These are phyloP conservation scores for Coleophoma crateriformis DNA, from an alignment of 2,329 filamentous ascomycete species.

Conservation along the genomic window DNA sequence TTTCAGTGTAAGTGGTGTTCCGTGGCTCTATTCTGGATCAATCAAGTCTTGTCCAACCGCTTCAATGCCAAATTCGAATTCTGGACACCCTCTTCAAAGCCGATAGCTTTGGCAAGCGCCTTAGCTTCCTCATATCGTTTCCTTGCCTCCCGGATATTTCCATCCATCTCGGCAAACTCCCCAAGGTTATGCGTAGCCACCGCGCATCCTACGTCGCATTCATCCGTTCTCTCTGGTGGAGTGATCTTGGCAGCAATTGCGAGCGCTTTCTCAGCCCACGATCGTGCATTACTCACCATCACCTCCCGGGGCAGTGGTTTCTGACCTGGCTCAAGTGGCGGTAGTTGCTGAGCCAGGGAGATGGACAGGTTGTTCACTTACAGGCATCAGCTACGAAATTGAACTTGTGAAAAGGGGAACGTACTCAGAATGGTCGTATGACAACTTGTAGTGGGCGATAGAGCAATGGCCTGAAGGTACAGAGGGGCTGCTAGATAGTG, in stretches of 20 bases:
- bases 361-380: constrained; percentile 78
- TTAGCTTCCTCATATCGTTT: constrained; percentile 65
- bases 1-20: no score
- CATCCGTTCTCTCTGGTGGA: constrained; percentile 61
- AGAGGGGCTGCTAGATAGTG: constrained; percentile 80
- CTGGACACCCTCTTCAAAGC: constrained; percentile 43
- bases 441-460: constrained; percentile 61
- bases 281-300: constrained; percentile 63
- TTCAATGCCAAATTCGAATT: constrained; percentile 48
- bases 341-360: constrained; percentile 53
- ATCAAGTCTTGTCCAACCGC: constrained; percentile 11
- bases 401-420: constrained; percentile 19
- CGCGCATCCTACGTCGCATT: constrained; percentile 80
- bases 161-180: constrained; percentile 73
- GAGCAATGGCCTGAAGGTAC: constrained; percentile 75
- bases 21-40: no score
- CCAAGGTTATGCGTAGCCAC: constrained; percentile 83
- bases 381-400: constrained; percentile 5
- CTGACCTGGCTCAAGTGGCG: constrained; percentile 27
- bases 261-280: constrained; percentile 77
- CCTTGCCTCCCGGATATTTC: constrained; percentile 58
- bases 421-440: constrained; percentile 75
- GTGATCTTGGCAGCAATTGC: constrained; percentile 59
- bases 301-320: constrained; percentile 48
- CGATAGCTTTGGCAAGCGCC: constrained; percentile 49